phyloP scores from a whole-genome alignment of 768 basidiomycete genomes.

The Mycena filopes region DNA sequence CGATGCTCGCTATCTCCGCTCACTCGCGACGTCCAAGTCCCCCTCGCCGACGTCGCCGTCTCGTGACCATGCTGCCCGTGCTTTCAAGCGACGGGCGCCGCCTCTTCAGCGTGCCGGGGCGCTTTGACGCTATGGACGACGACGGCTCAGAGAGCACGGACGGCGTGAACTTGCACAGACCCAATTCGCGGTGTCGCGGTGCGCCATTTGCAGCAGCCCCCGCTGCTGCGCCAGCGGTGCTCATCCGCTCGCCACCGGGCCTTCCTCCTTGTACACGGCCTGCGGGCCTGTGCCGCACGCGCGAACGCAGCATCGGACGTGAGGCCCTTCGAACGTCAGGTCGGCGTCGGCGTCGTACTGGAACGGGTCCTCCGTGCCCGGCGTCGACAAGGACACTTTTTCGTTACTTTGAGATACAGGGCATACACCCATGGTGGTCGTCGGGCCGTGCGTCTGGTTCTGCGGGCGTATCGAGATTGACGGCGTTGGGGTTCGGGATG shows the following conservation, averaged over 20 bases:
- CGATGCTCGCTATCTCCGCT: background rate
- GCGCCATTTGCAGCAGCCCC: conserved; percentile 34
- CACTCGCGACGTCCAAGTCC: conserved; percentile 17
- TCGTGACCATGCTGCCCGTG: background rate
- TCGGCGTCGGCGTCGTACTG: conserved; percentile 24
- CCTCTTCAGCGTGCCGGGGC: conserved; percentile 28
- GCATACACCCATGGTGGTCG: conserved; percentile 23
- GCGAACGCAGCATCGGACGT: background rate
- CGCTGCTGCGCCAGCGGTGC: conserved; percentile 8
- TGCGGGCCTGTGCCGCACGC: background rate
- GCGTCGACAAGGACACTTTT: conserved; percentile 1
- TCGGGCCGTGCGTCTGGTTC: conserved; percentile 19
- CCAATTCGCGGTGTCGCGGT: conserved; percentile 27
- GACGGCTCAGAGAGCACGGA: conserved; percentile 6
- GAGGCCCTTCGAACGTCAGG: background rate
- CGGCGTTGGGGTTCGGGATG: background rate
- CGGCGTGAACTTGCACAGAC: conserved; percentile 31
- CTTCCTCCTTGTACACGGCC: conserved; percentile 24
- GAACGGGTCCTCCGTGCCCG: conserved; percentile 30
- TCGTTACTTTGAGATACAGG: conserved; percentile 1
- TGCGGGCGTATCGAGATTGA: background rate
- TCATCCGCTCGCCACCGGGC: conserved; percentile 16
- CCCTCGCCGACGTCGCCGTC: conserved; percentile 17
- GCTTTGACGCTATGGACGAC: background rate
- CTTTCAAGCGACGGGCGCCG: conserved; percentile 22